Evolutionary conservation across 75 land plant genomes (phyloP).

Genomic region (Picea sitchensis): DNA sequence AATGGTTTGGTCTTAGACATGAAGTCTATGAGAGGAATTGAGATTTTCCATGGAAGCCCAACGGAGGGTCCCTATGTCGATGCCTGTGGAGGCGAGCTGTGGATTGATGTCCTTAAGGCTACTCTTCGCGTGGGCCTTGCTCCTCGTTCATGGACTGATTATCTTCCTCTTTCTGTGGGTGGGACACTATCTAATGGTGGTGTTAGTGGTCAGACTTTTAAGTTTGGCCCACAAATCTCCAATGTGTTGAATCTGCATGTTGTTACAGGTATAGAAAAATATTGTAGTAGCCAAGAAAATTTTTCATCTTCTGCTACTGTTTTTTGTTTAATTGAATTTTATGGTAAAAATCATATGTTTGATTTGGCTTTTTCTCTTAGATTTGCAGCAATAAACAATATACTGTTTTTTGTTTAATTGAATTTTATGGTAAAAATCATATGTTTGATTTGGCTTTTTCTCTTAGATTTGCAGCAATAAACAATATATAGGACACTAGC

Average conservation of each 20-base stretch:
- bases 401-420: too few species aligned
- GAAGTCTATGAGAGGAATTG: conserved; percentile 28
- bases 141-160: conserved; percentile 55
- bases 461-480: too few species aligned
- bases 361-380: too few species aligned
- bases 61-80: conserved; percentile 30
- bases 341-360: too few species aligned
- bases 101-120: conserved; percentile 63
- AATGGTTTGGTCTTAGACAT: conserved; percentile 81
- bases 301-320: too few species aligned
- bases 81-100: conserved; percentile 70
- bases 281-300: too few species aligned
- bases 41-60: conserved; percentile 1
- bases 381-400: too few species aligned
- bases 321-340: too few species aligned
- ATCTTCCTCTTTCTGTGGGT: conserved; percentile 41
- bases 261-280: conserved; percentile 30
- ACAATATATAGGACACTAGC: too few species aligned
- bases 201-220: conserved; percentile 48
- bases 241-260: conserved; percentile 45
- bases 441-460: too few species aligned
- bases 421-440: too few species aligned
- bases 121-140: conserved; percentile 39
- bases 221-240: conserved; percentile 39
- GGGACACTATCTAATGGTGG: conserved; percentile 60